Percentiles rank a stretch among this genome's conserved stretches.
These are phyloP conservation scores for Trichoderma gracile DNA, from an alignment of 2,329 filamentous ascomycete species.

Conservation along the genomic window DNA sequence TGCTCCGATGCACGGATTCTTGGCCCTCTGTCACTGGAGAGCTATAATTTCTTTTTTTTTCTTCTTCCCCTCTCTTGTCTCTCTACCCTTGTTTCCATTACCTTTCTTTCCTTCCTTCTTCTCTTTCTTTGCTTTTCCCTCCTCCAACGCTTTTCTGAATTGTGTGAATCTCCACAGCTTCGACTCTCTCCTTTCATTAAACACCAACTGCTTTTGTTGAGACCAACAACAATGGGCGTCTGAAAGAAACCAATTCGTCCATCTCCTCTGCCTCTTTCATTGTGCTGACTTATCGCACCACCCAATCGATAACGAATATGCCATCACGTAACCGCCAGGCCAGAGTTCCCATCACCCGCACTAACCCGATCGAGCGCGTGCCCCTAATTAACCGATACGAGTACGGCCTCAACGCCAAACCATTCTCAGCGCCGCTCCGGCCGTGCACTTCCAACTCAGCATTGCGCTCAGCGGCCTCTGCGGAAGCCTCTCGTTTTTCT, in stretches of 20 bases:
- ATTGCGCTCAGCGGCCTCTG: constrained; percentile 16
- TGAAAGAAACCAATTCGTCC: not conserved
- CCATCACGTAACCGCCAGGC: constrained; percentile 6
- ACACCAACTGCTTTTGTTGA: not conserved
- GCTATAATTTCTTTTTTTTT: constrained; percentile 10
- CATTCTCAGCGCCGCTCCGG: constrained; percentile 23
- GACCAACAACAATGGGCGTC: not conserved
- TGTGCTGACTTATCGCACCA: constrained; percentile 1
- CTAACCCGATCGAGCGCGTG: constrained; percentile 26
- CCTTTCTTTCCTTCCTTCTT: not conserved
- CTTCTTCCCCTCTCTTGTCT: not conserved
- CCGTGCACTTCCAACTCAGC: constrained; percentile 10
- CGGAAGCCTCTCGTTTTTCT: not conserved
- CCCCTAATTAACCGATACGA: constrained; percentile 26
- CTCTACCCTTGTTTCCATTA: too few relatives aligned
- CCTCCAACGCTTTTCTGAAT: not conserved
- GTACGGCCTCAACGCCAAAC: constrained; percentile 21
- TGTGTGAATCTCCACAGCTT: not conserved
- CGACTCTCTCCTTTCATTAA: too few relatives aligned
- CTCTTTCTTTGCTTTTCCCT: not conserved
- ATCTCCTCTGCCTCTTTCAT: not conserved
- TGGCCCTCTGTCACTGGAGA: not conserved
- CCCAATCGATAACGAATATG: constrained; percentile 10
- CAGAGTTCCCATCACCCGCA: constrained; percentile 9
- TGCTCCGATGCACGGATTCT: constrained; percentile 1